A percentile compares a stretch with the other conserved stretches of the same genome.
These are phyloP conservation scores for Ascomycota sp. DNA, from an alignment of 2,329 filamentous ascomycete species.

Conservation along the genomic window DNA sequence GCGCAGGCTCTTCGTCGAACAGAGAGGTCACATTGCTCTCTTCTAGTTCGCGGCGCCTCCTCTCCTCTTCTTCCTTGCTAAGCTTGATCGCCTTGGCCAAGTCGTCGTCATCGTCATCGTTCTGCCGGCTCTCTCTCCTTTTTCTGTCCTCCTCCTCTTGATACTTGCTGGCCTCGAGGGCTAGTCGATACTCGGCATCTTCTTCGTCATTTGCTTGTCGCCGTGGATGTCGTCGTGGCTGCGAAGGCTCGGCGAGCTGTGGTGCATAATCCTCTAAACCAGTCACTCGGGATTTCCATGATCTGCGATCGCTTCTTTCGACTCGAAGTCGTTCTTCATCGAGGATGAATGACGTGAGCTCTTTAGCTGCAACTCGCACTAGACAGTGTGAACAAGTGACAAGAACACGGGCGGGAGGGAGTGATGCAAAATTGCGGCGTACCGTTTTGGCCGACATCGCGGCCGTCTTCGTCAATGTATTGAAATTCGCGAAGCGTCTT, in stretches of 20 bases:
- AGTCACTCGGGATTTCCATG: slow-evolving; percentile 90
- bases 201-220: slow-evolving; percentile 47
- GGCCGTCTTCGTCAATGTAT: slow-evolving; percentile 84
- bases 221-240: slow-evolving; percentile 22
- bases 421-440: slow-evolving; percentile 3
- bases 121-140: slow-evolving; percentile 43
- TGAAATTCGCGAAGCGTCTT: slow-evolving; percentile 95
- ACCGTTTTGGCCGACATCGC: slow-evolving; percentile 95
- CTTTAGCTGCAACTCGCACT: slow-evolving; percentile 93
- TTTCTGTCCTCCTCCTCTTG: slow-evolving; percentile 77
- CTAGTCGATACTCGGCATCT: slow-evolving; percentile 72
- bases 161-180: slow-evolving; percentile 82
- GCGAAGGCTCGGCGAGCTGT: slow-evolving; percentile 18
- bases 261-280: slow-evolving; percentile 65
- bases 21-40: slow-evolving; percentile 63
- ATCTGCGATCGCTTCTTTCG: slow-evolving; percentile 75
- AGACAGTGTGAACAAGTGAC: slow-evolving; percentile 3
- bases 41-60: slow-evolving; percentile 67
- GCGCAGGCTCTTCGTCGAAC: slow-evolving; percentile 56
- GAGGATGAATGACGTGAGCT: slow-evolving; percentile 72
- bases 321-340: slow-evolving; percentile 82
- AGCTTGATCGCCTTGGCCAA: slow-evolving; percentile 85
- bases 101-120: slow-evolving; percentile 55
- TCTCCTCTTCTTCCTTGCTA: slow-evolving; percentile 83
- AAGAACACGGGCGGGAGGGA: slow-evolving; percentile 1